Conservation (phyloP, 441 rosid species). For the Jatropha podagrica region DNA sequence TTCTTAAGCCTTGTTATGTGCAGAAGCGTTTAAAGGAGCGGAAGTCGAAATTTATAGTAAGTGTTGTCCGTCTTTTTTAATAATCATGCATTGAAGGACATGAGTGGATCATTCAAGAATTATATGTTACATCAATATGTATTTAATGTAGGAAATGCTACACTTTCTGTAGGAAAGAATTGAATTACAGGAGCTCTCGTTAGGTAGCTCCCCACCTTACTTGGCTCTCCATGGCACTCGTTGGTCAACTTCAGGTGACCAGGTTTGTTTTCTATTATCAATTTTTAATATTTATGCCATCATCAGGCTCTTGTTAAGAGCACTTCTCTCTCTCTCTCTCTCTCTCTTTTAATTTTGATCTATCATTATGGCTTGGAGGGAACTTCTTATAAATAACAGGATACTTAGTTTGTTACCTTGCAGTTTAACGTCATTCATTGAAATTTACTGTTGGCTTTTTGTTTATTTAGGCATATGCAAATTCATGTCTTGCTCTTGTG, state of each 20-base stretch:
- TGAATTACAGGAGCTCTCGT: constrained; percentile 79
- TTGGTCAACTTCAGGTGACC: constrained; percentile 84
- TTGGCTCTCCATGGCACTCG: constrained; percentile 79
- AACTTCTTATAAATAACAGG: neutral
- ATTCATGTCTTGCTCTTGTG: too few relatives aligned
- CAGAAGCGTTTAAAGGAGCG: constrained; percentile 86
- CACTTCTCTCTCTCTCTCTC: neutral
- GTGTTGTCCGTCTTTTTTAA: constrained; percentile 27
- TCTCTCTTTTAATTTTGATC: neutral
- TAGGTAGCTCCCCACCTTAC: constrained; percentile 75
- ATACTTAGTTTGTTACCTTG: neutral
- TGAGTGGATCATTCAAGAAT: neutral
- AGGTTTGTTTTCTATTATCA: constrained; percentile 46
- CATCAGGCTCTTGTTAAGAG: neutral
- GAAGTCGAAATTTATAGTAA: constrained; percentile 78
- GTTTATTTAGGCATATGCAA: neutral
- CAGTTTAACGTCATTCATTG: neutral
- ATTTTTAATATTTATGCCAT: neutral
- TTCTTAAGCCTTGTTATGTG: constrained; percentile 23
- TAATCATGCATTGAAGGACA: neutral
- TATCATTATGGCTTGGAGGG: neutral
- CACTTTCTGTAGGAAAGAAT: constrained; percentile 59
- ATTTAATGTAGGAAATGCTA: constrained; percentile 16
- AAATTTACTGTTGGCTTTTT: neutral
- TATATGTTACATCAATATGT: constrained; percentile 10